A percentile compares a stretch with the other conserved stretches of the same genome.
Evolutionary conservation across 208 protist genomes (phyloP).

Genomic region (Acanthamoeba polyphaga): DNA sequence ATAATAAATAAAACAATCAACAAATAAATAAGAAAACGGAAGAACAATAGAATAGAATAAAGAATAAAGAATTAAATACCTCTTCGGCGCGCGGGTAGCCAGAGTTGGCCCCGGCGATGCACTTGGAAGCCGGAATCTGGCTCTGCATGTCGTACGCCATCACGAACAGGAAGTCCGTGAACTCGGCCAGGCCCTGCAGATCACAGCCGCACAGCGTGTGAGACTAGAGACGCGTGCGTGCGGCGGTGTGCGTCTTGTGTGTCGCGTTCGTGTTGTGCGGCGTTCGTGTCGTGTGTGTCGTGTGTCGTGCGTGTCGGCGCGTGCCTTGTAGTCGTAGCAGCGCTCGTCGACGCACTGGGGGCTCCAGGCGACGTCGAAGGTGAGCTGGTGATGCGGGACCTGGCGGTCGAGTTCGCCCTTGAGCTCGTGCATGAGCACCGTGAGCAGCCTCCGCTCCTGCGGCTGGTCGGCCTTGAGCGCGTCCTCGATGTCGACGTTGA

Average conservation of each 20-base stretch:
- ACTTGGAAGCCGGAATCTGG: slow-evolving; percentile 74
- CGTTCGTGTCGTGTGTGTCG: neutral
- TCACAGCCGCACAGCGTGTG: neutral
- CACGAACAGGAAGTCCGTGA: slow-evolving; percentile 73
- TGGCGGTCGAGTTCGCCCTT: slow-evolving; percentile 27
- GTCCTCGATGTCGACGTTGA: slow-evolving; percentile 73
- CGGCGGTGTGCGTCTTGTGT: too few species aligned
- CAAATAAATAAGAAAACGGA: neutral
- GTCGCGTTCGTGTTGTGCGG: too few species aligned
- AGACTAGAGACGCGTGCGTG: neutral
- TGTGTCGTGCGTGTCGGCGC: neutral
- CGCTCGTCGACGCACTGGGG: slow-evolving; percentile 69
- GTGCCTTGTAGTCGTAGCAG: slow-evolving; percentile 71
- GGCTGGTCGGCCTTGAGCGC: neutral
- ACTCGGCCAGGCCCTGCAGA: slow-evolving; percentile 7
- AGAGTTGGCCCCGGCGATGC: slow-evolving; percentile 70
- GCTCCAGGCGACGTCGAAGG: slow-evolving; percentile 69
- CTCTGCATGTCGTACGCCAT: slow-evolving; percentile 76
- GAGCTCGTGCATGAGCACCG: slow-evolving; percentile 64
- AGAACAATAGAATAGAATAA: neutral
- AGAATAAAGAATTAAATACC: neutral
- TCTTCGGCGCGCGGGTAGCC: slow-evolving; percentile 21
- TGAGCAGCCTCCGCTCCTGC: slow-evolving; percentile 27
- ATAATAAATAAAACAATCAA: neutral
- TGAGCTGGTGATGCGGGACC: slow-evolving; percentile 31